These are phyloP conservation scores for Drechmeria coniospora DNA, from an alignment of 2,329 filamentous ascomycete species.

Conservation along the genomic window DNA sequence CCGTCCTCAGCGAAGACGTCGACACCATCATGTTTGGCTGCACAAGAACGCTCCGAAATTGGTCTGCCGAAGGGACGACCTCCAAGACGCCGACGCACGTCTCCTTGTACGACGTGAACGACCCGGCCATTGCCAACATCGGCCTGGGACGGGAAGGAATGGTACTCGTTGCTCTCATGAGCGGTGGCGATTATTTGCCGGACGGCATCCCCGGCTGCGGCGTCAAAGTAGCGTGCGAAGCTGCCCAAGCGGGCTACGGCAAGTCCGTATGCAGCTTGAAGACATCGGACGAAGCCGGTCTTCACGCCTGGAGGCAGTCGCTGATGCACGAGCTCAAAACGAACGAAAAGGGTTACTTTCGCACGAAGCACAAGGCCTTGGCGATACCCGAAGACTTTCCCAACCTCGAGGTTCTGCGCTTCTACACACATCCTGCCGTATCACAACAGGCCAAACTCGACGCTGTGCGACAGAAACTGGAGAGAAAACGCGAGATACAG, in stretches of 20 bases:
- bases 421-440: slow-evolving; percentile 77
- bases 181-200: slow-evolving; percentile 84
- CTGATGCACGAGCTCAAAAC: slow-evolving; percentile 63
- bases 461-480: slow-evolving; percentile 11
- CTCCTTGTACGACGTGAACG: slow-evolving; percentile 55
- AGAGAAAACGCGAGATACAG: slow-evolving; percentile 10
- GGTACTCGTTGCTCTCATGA: slow-evolving; percentile 88
- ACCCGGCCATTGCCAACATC: slow-evolving; percentile 30
- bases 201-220: slow-evolving; percentile 81
- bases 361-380: slow-evolving; percentile 57
- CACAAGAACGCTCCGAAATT: slow-evolving; percentile 61
- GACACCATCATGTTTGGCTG: slow-evolving; percentile 98
- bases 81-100: slow-evolving; percentile 69
- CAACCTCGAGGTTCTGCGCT: slow-evolving; percentile 60
- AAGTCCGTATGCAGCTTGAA: slow-evolving; percentile 53
- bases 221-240: slow-evolving; percentile 76
- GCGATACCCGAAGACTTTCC: slow-evolving; percentile 71
- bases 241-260: slow-evolving; percentile 77
- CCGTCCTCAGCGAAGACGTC: slow-evolving; percentile 89
- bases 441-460: slow-evolving; percentile 41
- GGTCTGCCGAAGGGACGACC: slow-evolving; percentile 57
- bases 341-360: slow-evolving; percentile 73
- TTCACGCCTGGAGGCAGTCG: slow-evolving; percentile 55
- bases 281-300: slow-evolving; percentile 38
- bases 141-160: slow-evolving; percentile 74